A percentile compares a stretch with the other conserved stretches of the same genome.
Conservation (phyloP, 2,329 filamentous ascomycete genomes). For the Zalaria obscura region DNA sequence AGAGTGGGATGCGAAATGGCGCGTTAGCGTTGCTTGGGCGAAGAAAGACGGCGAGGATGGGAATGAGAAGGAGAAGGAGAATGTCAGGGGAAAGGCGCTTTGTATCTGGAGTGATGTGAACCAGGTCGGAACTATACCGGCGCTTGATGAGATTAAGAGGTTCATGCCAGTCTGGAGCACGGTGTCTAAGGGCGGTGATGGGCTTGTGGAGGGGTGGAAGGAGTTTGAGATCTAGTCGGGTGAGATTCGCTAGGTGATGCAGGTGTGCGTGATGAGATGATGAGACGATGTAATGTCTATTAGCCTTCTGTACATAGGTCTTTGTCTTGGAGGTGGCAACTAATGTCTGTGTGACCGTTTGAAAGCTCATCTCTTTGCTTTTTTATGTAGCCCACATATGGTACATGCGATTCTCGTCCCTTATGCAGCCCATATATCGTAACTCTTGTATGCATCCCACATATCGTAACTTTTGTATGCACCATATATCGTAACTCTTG, state of each 20-base stretch:
- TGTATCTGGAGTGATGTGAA: constrained; percentile 89
- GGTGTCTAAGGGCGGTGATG: constrained; percentile 60
- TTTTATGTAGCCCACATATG: too few relatives aligned
- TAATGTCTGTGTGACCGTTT: too few relatives aligned
- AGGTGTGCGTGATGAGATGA: too few relatives aligned
- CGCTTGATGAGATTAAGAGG: constrained; percentile 63
- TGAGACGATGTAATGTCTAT: too few relatives aligned
- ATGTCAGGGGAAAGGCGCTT: constrained; percentile 50
- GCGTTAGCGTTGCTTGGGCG: constrained; percentile 57
- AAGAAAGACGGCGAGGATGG: constrained; percentile 12
- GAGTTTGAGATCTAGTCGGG: constrained; percentile 32
- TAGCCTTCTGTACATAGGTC: too few relatives aligned
- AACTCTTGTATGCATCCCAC: too few relatives aligned
- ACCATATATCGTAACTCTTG: too few relatives aligned
- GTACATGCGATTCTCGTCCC: too few relatives aligned
- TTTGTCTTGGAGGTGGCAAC: too few relatives aligned
- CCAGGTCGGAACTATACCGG: constrained; percentile 55
- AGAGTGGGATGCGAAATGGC: constrained; percentile 64
- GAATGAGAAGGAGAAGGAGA: constrained; percentile 15
- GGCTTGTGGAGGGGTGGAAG: constrained; percentile 69
- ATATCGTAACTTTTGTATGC: too few relatives aligned
- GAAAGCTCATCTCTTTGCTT: too few relatives aligned
- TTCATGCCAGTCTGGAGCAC: constrained; percentile 72
- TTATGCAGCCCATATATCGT: too few relatives aligned
- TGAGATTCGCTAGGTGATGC: neutral